phyloP scores from a whole-genome alignment of 306 rosid species.

The Casuarina cunninghamiana region DNA sequence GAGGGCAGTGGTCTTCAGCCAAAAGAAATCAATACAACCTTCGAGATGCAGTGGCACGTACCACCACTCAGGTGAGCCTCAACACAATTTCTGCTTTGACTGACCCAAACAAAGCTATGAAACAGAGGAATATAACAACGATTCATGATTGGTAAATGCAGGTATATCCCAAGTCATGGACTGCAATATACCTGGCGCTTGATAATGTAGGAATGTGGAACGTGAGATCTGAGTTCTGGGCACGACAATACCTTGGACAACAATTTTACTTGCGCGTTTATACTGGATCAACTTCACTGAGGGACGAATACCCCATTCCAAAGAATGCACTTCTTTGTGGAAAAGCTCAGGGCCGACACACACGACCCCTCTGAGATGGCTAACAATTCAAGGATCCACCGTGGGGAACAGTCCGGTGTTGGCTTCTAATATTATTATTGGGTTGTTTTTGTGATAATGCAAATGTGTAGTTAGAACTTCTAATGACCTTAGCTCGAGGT shows the following conservation, averaged over 20 bases:
- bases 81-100: constrained; percentile 3
- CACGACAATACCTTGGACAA: constrained; percentile 86
- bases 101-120: too few species aligned
- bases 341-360: constrained; percentile 74
- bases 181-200: constrained; percentile 77
- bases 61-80: constrained; percentile 74
- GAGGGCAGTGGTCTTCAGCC: constrained; percentile 74
- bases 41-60: constrained; percentile 87
- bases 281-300: constrained; percentile 64
- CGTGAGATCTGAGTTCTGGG: constrained; percentile 94
- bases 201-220: constrained; percentile 99
- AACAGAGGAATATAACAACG: neutral
- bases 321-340: constrained; percentile 93
- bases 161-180: constrained; percentile 98
- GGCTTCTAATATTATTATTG: constrained; percentile 37
- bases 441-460: constrained; percentile 29
- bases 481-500: constrained; percentile 88
- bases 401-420: constrained; percentile 25
- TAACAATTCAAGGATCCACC: constrained; percentile 5
- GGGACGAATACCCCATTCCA: constrained; percentile 92
- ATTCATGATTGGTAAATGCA: constrained; percentile 30
- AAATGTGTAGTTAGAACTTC: constrained; percentile 26
- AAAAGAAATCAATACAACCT: constrained; percentile 80
- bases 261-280: constrained; percentile 88
- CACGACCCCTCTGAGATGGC: constrained; percentile 67